phyloP scores from a whole-genome alignment of 345 rosid species.

The Durio zibethinus region DNA sequence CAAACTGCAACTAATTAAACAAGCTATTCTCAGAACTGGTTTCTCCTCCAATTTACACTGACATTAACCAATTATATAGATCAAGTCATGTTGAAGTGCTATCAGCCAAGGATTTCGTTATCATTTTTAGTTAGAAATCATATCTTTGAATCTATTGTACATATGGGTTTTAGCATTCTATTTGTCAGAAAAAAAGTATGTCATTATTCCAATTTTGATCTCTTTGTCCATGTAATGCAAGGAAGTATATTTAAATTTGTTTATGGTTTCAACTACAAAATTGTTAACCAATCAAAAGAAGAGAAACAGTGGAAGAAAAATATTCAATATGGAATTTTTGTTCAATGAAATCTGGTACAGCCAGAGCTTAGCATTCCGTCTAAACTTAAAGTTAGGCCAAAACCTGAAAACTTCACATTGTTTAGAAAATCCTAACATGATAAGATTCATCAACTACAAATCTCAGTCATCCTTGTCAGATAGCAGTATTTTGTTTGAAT shows the following conservation, averaged over 20 bases:
- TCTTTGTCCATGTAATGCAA: neutral
- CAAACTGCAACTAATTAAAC: neutral
- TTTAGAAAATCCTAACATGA: neutral
- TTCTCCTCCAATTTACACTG: neutral
- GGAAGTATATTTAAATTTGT: neutral
- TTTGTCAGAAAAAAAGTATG: neutral
- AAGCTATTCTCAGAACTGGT: neutral
- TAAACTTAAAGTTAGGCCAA: neutral
- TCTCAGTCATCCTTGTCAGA: neutral
- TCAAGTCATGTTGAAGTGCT: neutral
- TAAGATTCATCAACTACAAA: neutral
- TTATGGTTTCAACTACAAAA: slow-evolving; percentile 1
- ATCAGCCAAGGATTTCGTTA: neutral
- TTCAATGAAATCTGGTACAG: slow-evolving; percentile 3
- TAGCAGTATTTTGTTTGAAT: neutral
- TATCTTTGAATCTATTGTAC: neutral
- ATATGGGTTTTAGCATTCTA: neutral
- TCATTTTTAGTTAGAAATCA: neutral
- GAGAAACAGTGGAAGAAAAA: neutral
- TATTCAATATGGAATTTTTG: neutral
- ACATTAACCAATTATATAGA: neutral
- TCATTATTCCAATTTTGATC: neutral
- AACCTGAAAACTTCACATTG: neutral
- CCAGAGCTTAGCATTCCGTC: neutral
- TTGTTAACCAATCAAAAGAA: neutral